Evolutionary conservation across 2,329 filamentous ascomycete genomes (phyloP).

Genomic region (Cytospora chrysosperma): DNA sequence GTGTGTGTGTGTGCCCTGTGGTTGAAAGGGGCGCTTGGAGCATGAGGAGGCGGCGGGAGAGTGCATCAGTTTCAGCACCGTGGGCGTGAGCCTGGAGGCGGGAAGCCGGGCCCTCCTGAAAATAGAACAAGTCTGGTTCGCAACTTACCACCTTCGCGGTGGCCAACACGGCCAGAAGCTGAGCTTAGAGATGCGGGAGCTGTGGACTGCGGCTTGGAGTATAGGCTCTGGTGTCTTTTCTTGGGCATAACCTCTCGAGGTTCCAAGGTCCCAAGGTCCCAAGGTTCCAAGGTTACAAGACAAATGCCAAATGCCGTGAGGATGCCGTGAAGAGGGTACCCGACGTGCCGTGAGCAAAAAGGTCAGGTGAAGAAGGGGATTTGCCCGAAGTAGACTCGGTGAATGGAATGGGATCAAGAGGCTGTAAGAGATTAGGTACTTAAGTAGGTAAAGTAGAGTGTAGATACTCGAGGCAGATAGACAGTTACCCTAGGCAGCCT

Average conservation of each 20-base stretch:
- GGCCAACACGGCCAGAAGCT: background rate
- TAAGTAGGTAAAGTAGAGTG: no score
- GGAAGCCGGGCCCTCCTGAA: background rate
- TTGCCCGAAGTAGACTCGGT: slow-evolving; percentile 11
- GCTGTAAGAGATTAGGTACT: background rate
- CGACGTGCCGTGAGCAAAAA: slow-evolving; percentile 5
- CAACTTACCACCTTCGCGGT: slow-evolving; percentile 20
- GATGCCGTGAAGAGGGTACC: background rate
- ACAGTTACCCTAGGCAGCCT: background rate
- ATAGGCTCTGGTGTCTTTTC: slow-evolving; percentile 56
- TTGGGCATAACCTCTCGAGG: slow-evolving; percentile 53
- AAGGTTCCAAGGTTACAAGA: no score
- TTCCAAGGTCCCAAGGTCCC: no score
- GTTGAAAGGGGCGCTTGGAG: background rate
- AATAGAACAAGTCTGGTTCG: background rate
- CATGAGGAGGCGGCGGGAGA: background rate
- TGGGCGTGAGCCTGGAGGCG: background rate
- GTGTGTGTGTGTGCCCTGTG: no score
- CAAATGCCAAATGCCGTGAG: no score
- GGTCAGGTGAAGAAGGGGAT: slow-evolving; percentile 3
- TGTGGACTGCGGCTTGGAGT: slow-evolving; percentile 59
- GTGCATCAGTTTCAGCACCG: slow-evolving; percentile 6
- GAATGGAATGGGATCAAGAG: background rate
- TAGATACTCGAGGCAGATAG: background rate
- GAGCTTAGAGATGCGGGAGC: slow-evolving; percentile 46